Conservation (phyloP, 108 stramenopile species). For the Conticribra weissflogii region DNA sequence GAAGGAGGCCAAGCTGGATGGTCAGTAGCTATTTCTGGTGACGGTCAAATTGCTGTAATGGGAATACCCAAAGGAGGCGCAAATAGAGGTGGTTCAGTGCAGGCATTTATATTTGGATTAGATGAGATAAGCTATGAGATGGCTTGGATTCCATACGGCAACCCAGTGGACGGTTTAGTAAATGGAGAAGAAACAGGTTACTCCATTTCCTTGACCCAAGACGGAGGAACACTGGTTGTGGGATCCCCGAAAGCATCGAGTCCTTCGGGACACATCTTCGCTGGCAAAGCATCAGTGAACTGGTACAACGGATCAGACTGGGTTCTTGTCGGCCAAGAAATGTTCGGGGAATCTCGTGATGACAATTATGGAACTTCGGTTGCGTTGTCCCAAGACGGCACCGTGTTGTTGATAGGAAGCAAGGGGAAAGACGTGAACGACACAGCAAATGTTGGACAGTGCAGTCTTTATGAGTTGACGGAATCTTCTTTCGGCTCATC, state of each 20-base stretch:
- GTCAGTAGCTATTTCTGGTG: conserved; percentile 17
- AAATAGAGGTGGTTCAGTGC: conserved; percentile 22
- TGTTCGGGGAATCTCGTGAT: conserved; percentile 13
- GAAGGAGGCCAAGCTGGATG: conserved; percentile 18
- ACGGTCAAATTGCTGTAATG: conserved; percentile 31
- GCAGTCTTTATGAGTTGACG: conserved; percentile 11
- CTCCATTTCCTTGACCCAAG: conserved; percentile 12
- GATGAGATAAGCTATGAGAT: conserved; percentile 11
- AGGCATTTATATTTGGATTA: conserved; percentile 14
- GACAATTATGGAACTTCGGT: conserved; percentile 22
- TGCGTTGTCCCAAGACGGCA: conserved; percentile 27
- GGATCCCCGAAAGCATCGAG: conserved; percentile 19
- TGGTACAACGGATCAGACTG: conserved; percentile 8
- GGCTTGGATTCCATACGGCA: no score
- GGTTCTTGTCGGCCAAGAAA: conserved; percentile 4
- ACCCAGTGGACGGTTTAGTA: conserved; percentile 5
- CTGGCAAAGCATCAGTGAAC: conserved; percentile 20
- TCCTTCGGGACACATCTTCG: conserved; percentile 3
- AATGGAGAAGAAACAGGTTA: conserved; percentile 16
- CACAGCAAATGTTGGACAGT: background rate
- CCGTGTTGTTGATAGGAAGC: conserved; percentile 21
- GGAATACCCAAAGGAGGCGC: conserved; percentile 22
- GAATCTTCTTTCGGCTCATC: no score
- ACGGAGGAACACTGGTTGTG: conserved; percentile 11
- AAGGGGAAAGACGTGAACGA: background rate